Evolutionary conservation across 345 rosid species (phyloP).

Genomic region (Gynandropsis gynandra): DNA sequence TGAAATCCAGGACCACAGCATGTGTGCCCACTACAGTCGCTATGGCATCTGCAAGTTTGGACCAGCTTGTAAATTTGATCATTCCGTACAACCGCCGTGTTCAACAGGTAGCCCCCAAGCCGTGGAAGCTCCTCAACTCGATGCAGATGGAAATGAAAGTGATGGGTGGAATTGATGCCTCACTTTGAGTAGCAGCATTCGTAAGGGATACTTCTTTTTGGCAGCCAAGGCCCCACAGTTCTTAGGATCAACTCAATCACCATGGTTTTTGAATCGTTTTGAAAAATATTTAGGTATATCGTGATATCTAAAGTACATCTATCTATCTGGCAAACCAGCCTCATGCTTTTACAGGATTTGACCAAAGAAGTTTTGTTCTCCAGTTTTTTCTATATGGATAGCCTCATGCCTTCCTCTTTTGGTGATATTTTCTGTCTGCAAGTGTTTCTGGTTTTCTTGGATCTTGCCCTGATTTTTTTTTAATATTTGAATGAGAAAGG

Average conservation of each 20-base stretch:
- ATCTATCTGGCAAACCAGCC: conserved; percentile 20
- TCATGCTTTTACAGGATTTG: conserved; percentile 20
- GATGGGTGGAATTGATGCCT: conserved; percentile 24
- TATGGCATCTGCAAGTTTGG: conserved; percentile 98
- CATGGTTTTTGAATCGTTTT: conserved; percentile 21
- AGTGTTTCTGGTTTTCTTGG: conserved; percentile 6
- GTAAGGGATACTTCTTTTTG: conserved; percentile 18
- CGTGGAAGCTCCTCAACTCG: conserved; percentile 23
- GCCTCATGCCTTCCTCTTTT: conserved; percentile 17
- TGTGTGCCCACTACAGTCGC: conserved; percentile 79
- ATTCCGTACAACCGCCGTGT: conserved; percentile 34
- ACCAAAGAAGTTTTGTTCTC: conserved; percentile 14
- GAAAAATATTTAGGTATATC: conserved; percentile 20
- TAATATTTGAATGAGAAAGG: too few relatives aligned
- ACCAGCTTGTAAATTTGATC: conserved; percentile 71
- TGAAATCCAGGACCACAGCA: conserved; percentile 56
- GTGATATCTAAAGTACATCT: conserved; percentile 19
- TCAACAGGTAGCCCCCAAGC: conserved; percentile 26
- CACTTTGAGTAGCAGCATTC: conserved; percentile 17
- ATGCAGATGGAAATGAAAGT: conserved; percentile 20
- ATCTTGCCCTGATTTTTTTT: neutral
- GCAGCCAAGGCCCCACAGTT: conserved; percentile 13
- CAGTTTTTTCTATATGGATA: conserved; percentile 23
- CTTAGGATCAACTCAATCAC: conserved; percentile 23
- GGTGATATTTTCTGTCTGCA: conserved; percentile 9